Base-by-base conservation (phyloP, 73 alveolate genomes). In the Durusdinium trenchii region DNA sequence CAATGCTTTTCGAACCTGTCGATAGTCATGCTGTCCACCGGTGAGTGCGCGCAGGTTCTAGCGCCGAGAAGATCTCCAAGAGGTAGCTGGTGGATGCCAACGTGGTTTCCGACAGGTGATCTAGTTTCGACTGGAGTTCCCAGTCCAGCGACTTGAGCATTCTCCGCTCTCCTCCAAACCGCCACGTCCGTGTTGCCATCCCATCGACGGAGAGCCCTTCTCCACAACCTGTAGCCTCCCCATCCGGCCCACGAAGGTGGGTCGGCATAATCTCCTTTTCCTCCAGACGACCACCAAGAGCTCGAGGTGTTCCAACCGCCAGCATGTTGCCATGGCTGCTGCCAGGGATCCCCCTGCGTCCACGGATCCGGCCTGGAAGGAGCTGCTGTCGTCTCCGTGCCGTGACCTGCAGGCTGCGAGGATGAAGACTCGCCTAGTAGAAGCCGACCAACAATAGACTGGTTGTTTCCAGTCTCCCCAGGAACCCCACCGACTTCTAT, bases 231-330 rank as follows among this genome's bases (percentile, higher is more conserved):
- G 42, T 60, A 60, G 28, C 52, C 35, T 5, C 40, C 36, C 94
- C 94, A 84, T 0, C 94, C 94, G 1, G 60, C 40, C 94, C 94
- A 84, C 14, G 94, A 38, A 0, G 94, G 94, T 10, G 94, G 94
- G 35, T 84, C 94, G 3, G 94, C 57, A 23, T 35, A 84, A 45
- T 84, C 94, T 18, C 94, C 94, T 5, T 52, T 51, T 12, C 46
- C 14, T 6, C 40, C 42, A 1, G 43, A 18, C 35, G 57, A 35
- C 38, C 57, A 38, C 79, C 78, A 50, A 23, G 32, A 2, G 48
- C 45, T 60, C 4, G 40, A 42, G n/a, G 48, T 38, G 42, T 10
- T 45, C 40, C 4, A 6, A 16, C 5, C 28, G 50, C 7, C n/a
- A n/a, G 40, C 6, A 9, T 10, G 1, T 6, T 23, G 7, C 12